Evolutionary conservation across 169 alveolate species (phyloP), one percentile per base, ranked within the genome.

Genomic region (Condylostoma magnum): DNA sequence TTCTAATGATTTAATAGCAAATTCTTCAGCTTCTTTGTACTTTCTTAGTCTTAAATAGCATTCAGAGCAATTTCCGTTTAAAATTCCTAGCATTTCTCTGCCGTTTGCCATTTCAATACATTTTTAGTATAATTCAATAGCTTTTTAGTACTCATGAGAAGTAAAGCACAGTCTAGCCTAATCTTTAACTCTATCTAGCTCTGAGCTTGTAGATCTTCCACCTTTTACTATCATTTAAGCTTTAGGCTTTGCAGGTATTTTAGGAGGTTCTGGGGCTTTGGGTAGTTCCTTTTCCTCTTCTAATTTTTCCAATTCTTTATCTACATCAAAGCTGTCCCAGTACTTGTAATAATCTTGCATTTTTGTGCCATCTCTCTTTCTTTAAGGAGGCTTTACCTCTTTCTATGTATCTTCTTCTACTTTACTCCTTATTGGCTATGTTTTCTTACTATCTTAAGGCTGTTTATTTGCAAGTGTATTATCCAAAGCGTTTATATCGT

Each of bases 331-430:
- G 10, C 27, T 60, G 31, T 60, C 71, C 71, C 71, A 60, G 4
- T 52, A 30, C 22, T 41, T 60, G 71, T 60, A 60, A 25, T 60
- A 60, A 12, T 60, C 71, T n/a, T n/a, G 10, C 71, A 60, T 60
- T 1, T 60, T 60, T 15, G 54, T 25, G 3, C 43, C 27, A 31
- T 60, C 71, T 60, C 71, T 60, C 43, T 60, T 60, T 15, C 48
- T 41, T 41, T 10, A 10, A 41, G 48, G 48, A 10, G 10, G 48
- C 43, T 41, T n/a, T 8, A 28, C 58, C 43, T 60, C n/a, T 15
- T 12, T 6, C 8, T 38, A 28, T 60, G 36, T 38, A 15, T 20
- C 4, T 8, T 31, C 22, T 31, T 55, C n/a, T 0, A 55, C 1
- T 55, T 18, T 8, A 2, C 48, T 31, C 15, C 68, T 22, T 27